phyloP scores from a whole-genome alignment of 331 rosid species.

The Stylosanthes scabra region DNA sequence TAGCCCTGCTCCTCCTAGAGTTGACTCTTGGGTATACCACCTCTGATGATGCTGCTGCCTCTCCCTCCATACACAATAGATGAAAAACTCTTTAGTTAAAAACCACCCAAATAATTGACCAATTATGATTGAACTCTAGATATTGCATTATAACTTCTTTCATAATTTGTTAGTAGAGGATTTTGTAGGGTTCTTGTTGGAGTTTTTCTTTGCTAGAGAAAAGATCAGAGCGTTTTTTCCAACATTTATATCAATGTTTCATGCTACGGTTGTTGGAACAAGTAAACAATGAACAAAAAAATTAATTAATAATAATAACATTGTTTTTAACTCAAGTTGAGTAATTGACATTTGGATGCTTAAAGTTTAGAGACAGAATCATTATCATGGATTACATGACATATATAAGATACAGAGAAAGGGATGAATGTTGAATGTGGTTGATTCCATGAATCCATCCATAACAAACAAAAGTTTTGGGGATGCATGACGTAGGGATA shows the following conservation, averaged over 20 bases:
- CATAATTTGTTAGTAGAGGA: background rate
- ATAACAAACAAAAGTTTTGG: conserved; percentile 33
- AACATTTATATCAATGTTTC: conserved; percentile 25
- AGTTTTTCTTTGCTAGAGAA: conserved; percentile 27
- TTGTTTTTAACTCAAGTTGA: background rate
- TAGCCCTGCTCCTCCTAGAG: conserved; percentile 46
- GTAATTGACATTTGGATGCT: conserved; percentile 40
- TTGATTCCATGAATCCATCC: conserved; percentile 25
- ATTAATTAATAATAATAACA: background rate
- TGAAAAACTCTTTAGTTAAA: background rate
- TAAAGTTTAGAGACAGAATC: conserved; percentile 14
- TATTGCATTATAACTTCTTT: background rate
- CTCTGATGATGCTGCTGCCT: conserved; percentile 7
- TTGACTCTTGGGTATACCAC: conserved; percentile 51
- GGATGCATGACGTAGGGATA: background rate
- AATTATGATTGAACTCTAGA: conserved; percentile 31
- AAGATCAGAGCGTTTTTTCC: conserved; percentile 9
- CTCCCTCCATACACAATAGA: conserved; percentile 51
- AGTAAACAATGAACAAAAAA: background rate
- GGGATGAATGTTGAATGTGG: conserved; percentile 20
- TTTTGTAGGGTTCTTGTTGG: conserved; percentile 41
- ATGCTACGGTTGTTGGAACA: conserved; percentile 36
- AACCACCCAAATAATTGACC: background rate
- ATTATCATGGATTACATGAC: conserved; percentile 19
- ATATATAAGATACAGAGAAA: conserved; percentile 23